These are phyloP conservation scores for Graphilbum ipis-grandicollis DNA, from an alignment of 2,329 filamentous ascomycete genomes.

Conservation along the genomic window DNA sequence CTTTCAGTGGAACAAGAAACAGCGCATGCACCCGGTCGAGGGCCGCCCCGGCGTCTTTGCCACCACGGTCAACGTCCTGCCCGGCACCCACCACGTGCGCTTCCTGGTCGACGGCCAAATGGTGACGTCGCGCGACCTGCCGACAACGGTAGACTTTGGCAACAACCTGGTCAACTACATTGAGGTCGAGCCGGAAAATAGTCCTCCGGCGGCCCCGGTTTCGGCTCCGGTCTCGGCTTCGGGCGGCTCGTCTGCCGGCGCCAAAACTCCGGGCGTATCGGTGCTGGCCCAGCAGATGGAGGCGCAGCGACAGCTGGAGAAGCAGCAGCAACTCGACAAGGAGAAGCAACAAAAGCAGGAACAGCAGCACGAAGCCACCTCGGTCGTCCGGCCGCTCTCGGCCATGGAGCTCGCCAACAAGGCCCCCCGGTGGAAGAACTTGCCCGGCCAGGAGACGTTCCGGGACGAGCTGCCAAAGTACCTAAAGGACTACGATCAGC, in stretches of 20 bases:
- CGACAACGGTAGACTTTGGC: constrained; percentile 92
- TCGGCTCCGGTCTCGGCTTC: constrained; percentile 12
- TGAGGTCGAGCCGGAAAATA: constrained; percentile 68
- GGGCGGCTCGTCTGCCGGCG: constrained; percentile 8
- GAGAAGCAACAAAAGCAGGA: neutral
- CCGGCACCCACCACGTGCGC: constrained; percentile 90
- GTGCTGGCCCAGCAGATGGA: neutral
- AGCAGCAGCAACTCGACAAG: neutral
- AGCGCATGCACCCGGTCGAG: constrained; percentile 58
- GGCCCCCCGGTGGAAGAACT: constrained; percentile 34
- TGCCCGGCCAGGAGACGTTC: constrained; percentile 42
- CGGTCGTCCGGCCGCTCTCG: constrained; percentile 1
- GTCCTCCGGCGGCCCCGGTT: constrained; percentile 18
- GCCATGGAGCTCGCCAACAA: constrained; percentile 11
- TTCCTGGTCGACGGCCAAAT: constrained; percentile 92
- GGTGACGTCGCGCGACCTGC: constrained; percentile 70
- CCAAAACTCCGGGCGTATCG: neutral
- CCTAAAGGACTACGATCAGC: constrained; percentile 69
- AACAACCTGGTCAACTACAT: constrained; percentile 98
- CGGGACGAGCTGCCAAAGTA: constrained; percentile 65
- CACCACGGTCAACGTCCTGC: constrained; percentile 65
- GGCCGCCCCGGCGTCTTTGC: constrained; percentile 49
- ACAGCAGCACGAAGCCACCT: neutral
- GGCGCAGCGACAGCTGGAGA: neutral
- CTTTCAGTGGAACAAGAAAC: constrained; percentile 93